Evolutionary conservation across 225 moss, liverwort and hornwort species (phyloP).

Genomic region (Thuidium tamariscinum): DNA sequence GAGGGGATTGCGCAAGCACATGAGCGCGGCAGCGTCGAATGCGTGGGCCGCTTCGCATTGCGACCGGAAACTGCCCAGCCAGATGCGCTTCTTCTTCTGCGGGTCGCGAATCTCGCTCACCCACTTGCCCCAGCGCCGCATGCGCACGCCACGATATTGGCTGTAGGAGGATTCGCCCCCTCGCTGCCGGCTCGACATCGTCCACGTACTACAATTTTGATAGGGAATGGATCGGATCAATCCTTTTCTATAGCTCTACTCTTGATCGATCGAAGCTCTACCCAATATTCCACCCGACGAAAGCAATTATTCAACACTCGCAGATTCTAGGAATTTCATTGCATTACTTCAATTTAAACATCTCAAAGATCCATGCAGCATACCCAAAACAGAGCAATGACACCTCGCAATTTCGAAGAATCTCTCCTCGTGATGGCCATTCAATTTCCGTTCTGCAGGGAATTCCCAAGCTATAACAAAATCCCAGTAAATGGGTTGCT

Average conservation of each 20-base stretch:
- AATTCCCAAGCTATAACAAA: neutral
- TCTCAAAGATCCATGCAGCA: neutral
- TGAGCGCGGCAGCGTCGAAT: conserved; percentile 25
- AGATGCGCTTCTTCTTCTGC: conserved; percentile 24
- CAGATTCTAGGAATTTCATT: neutral
- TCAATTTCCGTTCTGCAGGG: neutral
- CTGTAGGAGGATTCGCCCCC: neutral
- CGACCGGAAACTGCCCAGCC: conserved; percentile 31
- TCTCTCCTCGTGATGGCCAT: neutral
- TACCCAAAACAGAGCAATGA: neutral
- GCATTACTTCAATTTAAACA: neutral
- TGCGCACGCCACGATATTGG: conserved; percentile 24
- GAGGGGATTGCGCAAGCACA: conserved; percentile 14
- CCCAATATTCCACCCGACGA: neutral
- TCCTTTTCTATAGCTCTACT: neutral
- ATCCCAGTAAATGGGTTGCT: neutral
- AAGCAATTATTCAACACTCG: neutral
- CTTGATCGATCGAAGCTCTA: neutral
- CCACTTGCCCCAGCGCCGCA: conserved; percentile 44
- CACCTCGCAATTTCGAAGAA: neutral
- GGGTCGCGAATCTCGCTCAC: conserved; percentile 36
- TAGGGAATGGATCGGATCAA: no score
- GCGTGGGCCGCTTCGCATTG: conserved; percentile 33
- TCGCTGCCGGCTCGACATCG: neutral
- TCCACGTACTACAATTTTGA: neutral